A percentile compares a stretch with the other conserved stretches of the same genome.
phyloP scores from a whole-genome alignment of 805 yeast species.

The Candida suzukii region DNA sequence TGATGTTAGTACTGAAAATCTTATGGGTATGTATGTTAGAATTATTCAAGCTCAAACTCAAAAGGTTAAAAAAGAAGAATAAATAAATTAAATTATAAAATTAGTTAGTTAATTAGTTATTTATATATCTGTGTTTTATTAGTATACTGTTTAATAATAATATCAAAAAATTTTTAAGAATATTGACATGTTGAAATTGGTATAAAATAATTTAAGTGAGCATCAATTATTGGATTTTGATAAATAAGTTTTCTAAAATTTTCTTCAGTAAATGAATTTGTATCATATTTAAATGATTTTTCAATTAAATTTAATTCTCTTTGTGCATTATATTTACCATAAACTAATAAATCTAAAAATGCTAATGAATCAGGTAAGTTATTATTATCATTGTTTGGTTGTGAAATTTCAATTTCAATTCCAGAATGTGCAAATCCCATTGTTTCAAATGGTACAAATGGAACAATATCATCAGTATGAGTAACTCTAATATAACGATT shows the following conservation, averaged over 20 bases:
- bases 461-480: slow-evolving; percentile 53
- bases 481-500: slow-evolving; percentile 36
- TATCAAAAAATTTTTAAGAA: not conserved
- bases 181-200: slow-evolving; percentile 1
- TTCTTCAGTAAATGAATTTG: no score
- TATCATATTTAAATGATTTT: not conserved
- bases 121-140: not conserved
- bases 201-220: slow-evolving; percentile 8
- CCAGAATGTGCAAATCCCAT: slow-evolving; percentile 38
- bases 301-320: not conserved
- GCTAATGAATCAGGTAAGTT: no score
- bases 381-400: no score
- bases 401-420: slow-evolving; percentile 38
- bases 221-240: slow-evolving; percentile 2
- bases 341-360: slow-evolving; percentile 9
- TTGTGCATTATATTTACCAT: slow-evolving; percentile 10
- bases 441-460: slow-evolving; percentile 49
- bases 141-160: not conserved
- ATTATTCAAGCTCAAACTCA: not conserved
- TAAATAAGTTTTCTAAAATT: not conserved
- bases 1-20: slow-evolving; percentile 21
- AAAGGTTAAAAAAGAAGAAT: not conserved
- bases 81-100: not conserved
- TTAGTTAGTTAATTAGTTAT: no score
- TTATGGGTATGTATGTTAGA: slow-evolving; percentile 24